phyloP scores from a whole-genome alignment of 140 eudicot species.

The Erigeron philadelphicus region DNA sequence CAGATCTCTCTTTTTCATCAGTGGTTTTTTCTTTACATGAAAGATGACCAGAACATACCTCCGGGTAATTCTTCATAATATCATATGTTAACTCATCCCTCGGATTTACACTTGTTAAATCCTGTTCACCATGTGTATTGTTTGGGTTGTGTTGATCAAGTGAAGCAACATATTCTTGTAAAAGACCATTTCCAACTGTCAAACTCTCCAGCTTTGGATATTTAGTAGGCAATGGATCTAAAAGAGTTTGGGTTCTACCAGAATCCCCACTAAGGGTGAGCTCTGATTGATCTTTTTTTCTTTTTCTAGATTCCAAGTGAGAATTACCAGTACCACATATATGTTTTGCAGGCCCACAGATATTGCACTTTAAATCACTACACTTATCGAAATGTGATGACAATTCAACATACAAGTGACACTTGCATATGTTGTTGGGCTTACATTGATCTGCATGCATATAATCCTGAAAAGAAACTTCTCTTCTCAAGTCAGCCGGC shows the following conservation, averaged over 20 bases:
- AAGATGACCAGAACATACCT: slow-evolving; percentile 22
- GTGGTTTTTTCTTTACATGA: slow-evolving; percentile 20
- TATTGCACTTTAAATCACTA: slow-evolving; percentile 25
- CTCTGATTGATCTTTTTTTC: slow-evolving; percentile 26
- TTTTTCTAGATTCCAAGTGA: slow-evolving; percentile 31
- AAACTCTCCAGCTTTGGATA: slow-evolving; percentile 43
- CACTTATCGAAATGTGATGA: slow-evolving; percentile 58
- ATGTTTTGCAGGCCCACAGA: slow-evolving; percentile 48
- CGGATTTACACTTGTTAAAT: slow-evolving; percentile 14
- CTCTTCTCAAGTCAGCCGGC: slow-evolving; percentile 29
- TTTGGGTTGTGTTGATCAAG: not conserved
- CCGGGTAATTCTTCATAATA: slow-evolving; percentile 7
- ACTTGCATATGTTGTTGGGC: slow-evolving; percentile 36
- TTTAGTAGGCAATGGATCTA: slow-evolving; percentile 41
- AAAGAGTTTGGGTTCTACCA: slow-evolving; percentile 22
- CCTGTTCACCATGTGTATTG: slow-evolving; percentile 22
- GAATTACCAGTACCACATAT: slow-evolving; percentile 20
- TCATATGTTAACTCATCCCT: slow-evolving; percentile 20
- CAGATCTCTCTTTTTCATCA: slow-evolving; percentile 23
- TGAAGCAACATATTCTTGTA: slow-evolving; percentile 14
- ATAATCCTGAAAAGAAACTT: slow-evolving; percentile 32
- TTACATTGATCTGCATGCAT: slow-evolving; percentile 47
- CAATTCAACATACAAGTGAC: slow-evolving; percentile 33
- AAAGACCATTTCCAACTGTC: slow-evolving; percentile 18
- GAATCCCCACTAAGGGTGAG: slow-evolving; percentile 15